Evolutionary conservation across 73 alveolate genomes (phyloP), one percentile per base, ranked within the genome.

Genomic region (Uronychia binucleata): DNA sequence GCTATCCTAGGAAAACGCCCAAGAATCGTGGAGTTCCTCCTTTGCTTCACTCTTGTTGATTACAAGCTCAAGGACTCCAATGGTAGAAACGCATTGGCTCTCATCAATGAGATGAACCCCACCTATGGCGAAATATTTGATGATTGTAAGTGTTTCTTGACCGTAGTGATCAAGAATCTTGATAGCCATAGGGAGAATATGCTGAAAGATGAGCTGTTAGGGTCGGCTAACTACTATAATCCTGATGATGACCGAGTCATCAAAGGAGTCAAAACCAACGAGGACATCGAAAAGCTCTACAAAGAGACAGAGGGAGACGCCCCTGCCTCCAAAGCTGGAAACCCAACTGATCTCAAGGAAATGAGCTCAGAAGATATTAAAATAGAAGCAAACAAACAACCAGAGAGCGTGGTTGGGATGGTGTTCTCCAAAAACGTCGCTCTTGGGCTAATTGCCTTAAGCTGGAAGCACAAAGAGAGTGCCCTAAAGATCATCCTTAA

Each of bases 171-270:
- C 5, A 11, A 46, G 19, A 46, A 46, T 19, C 67, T 46, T 5
- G 67, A 46, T 19, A 46, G 67, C 19, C n/a, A 11, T 11, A 46
- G 67, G 19, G 67, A 46, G 67, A 5, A 46, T 11, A 46, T 11
- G 19, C 67, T 46, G 19, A 46, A 46, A 11, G 67, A 46, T 11
- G 67, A 46, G 19, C 5, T 46, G 5, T 11, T 46, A 19, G 5
- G 67, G 5, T 19, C 88, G 0, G 82, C 95, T 13, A 85, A 89
- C 76, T 89, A 89, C 89, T 89, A 89, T 57, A 89, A 84, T 34
- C 95, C 95, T 0, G 95, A 89, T 58, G 95, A 89, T 67, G 95
- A 89, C 60, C 77, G 95, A 57, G 83, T 60, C 58, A 79, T 89
- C n/a, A 60, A 87, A 77, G 92, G 92, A 28, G 90, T 84, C 59